phyloP scores from a whole-genome alignment of 176 grass and related monocot species.

The Triticum turgidum region DNA sequence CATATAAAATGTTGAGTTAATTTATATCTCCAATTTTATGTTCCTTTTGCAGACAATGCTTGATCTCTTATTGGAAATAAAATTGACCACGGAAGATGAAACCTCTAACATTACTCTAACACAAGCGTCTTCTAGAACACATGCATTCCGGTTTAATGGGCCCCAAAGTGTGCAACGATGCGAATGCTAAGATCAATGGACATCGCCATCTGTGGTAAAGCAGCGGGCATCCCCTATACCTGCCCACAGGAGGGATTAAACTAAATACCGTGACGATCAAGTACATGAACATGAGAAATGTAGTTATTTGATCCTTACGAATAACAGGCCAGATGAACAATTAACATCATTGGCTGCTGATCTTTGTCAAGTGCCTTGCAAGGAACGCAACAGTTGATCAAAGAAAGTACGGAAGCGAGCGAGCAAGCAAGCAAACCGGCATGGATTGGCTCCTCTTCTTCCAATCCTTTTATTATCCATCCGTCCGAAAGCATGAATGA shows the following conservation, averaged over 20 bases:
- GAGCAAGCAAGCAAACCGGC: background rate
- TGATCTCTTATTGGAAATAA: background rate
- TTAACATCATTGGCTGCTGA: background rate
- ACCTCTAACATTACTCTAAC: background rate
- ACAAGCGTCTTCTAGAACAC: background rate
- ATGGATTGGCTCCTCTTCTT: background rate
- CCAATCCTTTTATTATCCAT: background rate
- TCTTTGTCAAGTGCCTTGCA: conserved; percentile 42
- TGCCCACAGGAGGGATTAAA: background rate
- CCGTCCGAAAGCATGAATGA: background rate
- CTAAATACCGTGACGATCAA: background rate
- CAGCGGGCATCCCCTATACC: background rate
- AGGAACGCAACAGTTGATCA: conserved; percentile 28
- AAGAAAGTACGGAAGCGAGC: background rate
- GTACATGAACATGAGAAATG: background rate
- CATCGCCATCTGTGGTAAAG: conserved; percentile 9
- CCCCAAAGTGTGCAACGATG: background rate
- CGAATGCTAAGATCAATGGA: background rate
- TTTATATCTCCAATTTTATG: background rate
- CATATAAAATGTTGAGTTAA: background rate
- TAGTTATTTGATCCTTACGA: background rate
- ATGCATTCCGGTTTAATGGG: background rate
- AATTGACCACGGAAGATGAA: background rate
- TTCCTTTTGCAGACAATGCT: background rate
- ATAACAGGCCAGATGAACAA: background rate